phyloP scores from a whole-genome alignment of 495 filamentous ascomycete genomes.

The Penicillium arizonense region DNA sequence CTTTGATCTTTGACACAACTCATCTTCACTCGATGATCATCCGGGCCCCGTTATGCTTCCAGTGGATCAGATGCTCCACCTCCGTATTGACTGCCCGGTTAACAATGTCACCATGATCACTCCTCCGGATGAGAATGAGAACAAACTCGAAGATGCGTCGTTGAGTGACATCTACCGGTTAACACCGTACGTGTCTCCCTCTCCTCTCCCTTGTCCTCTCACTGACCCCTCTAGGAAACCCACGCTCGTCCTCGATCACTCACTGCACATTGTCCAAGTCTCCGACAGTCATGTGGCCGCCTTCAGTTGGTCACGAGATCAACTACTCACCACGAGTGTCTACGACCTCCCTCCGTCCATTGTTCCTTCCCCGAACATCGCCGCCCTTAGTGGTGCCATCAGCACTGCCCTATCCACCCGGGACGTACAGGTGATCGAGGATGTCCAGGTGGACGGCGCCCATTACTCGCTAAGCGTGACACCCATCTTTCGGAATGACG shows the following conservation, averaged over 20 bases:
- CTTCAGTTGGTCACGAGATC: conserved; percentile 34
- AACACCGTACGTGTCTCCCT: conserved; percentile 28
- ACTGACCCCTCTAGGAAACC: conserved; percentile 25
- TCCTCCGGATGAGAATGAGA: conserved; percentile 21
- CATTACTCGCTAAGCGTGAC: conserved; percentile 46
- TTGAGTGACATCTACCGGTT: conserved; percentile 43
- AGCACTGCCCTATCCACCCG: conserved; percentile 43
- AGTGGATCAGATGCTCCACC: conserved; percentile 27
- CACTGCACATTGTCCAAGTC: conserved; percentile 43
- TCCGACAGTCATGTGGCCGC: conserved; percentile 48
- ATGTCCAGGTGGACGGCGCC: conserved; percentile 17
- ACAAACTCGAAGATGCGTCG: conserved; percentile 3
- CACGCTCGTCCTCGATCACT: conserved; percentile 47
- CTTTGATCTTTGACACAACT: neutral
- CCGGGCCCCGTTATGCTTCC: conserved; percentile 15
- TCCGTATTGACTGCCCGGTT: conserved; percentile 17
- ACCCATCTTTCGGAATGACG: conserved; percentile 48
- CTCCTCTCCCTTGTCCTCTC: neutral
- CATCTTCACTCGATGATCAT: neutral
- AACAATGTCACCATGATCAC: conserved; percentile 17
- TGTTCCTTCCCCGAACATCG: conserved; percentile 35
- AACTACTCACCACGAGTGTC: conserved; percentile 43
- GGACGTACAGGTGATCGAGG: conserved; percentile 29
- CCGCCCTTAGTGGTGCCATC: conserved; percentile 39
- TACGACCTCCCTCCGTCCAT: conserved; percentile 34